These are phyloP conservation scores for Claviceps maximensis DNA, from an alignment of 2,329 filamentous ascomycete genomes.

Conservation along the genomic window DNA sequence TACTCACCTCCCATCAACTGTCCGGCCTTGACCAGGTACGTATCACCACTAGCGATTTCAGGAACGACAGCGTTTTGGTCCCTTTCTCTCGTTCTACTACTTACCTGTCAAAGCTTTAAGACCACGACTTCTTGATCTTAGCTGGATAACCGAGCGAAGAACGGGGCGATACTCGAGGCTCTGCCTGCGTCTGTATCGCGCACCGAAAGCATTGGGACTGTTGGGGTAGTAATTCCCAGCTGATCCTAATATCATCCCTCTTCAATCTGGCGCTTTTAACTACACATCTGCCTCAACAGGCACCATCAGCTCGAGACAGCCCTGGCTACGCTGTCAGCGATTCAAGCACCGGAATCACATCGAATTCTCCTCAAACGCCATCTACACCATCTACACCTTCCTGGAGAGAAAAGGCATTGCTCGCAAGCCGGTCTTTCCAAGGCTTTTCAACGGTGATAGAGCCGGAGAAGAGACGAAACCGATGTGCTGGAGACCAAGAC, in stretches of 20 bases:
- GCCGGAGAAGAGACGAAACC: conserved; percentile 24
- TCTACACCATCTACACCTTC: conserved; percentile 21
- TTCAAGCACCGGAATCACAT: conserved; percentile 18
- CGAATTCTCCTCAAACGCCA: conserved; percentile 23
- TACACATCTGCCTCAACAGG: conserved; percentile 23
- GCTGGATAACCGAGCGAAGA: neutral
- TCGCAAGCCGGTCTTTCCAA: conserved; percentile 12
- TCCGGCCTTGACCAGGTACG: neutral
- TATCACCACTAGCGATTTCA: neutral
- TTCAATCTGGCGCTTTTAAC: conserved; percentile 22
- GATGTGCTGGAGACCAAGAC: conserved; percentile 43
- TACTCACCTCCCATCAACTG: neutral
- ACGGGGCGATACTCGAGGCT: neutral
- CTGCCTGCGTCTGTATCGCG: conserved; percentile 1
- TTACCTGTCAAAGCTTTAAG: neutral
- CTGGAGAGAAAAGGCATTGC: conserved; percentile 14
- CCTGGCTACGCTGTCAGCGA: conserved; percentile 19
- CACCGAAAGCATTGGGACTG: conserved; percentile 15
- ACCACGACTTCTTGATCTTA: neutral
- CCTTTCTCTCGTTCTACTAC: neutral
- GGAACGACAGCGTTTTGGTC: neutral
- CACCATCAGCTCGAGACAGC: conserved; percentile 18
- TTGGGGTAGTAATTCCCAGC: conserved; percentile 22
- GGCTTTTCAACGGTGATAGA: conserved; percentile 11
- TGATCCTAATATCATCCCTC: conserved; percentile 15